phyloP scores from a whole-genome alignment of 345 rosid genomes.

The Acer negundo region DNA sequence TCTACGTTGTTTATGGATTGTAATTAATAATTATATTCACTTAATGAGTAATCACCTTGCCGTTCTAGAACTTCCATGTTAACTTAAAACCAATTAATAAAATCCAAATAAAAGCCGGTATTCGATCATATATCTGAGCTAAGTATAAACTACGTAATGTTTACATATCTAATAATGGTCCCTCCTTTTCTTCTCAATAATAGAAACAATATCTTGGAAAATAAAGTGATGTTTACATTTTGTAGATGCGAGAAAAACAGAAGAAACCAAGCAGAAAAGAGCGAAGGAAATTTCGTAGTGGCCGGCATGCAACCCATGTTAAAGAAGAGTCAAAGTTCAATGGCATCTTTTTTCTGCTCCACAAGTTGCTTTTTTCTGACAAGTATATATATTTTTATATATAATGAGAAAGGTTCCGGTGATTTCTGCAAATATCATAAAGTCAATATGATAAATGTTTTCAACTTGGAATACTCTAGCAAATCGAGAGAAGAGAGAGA shows the following conservation, averaged over 20 bases:
- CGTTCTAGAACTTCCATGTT: neutral
- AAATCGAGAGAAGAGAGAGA: too few relatives aligned
- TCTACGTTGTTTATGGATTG: neutral
- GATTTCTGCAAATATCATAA: neutral
- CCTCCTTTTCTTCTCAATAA: too few relatives aligned
- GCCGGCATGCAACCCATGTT: slow-evolving; percentile 27
- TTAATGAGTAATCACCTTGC: neutral
- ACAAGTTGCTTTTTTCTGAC: neutral
- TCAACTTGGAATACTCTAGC: neutral
- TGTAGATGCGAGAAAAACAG: neutral
- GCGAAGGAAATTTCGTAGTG: slow-evolving; percentile 23
- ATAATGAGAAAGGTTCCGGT: neutral
- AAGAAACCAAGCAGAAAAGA: slow-evolving; percentile 32
- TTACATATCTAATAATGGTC: too few relatives aligned
- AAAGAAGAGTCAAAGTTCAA: slow-evolving; percentile 11
- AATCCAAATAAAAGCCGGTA: neutral
- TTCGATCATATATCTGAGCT: too few relatives aligned
- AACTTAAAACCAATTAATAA: neutral
- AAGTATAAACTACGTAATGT: too few relatives aligned
- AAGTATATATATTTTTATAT: neutral
- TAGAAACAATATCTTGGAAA: neutral
- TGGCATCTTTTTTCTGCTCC: neutral
- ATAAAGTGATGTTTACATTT: neutral
- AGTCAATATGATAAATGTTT: neutral
- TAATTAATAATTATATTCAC: too few relatives aligned